A percentile compares a stretch with the other conserved stretches of the same genome.
phyloP scores from a whole-genome alignment of 176 grass and related monocot genomes.

The Phyllostachys edulis region DNA sequence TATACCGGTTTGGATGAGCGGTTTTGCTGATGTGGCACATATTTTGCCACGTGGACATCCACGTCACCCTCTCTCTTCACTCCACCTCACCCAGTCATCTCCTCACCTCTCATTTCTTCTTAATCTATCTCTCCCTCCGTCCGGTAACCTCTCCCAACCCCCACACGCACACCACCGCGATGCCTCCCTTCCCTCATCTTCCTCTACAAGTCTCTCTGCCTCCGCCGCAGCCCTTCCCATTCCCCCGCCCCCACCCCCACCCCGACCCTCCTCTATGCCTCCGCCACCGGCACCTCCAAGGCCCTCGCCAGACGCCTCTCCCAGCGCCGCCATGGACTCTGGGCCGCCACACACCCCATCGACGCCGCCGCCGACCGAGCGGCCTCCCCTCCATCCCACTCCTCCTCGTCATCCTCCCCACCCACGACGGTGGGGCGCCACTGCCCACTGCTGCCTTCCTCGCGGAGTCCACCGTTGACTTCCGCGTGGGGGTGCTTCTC shows the following conservation, averaged over 20 bases:
- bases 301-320: conserved; percentile 58
- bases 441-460: conserved; percentile 56
- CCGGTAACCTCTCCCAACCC: too few species aligned
- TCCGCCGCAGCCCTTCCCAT: conserved; percentile 32
- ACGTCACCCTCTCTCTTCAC: too few species aligned
- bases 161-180: too few species aligned
- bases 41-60: too few species aligned
- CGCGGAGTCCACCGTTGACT: too few species aligned
- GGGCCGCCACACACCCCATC: conserved; percentile 37
- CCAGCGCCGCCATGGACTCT: conserved; percentile 11
- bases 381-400: conserved; percentile 59
- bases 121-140: too few species aligned
- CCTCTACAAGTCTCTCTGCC: conserved; percentile 64
- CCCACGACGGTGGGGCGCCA: conserved; percentile 67
- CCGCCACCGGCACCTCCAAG: conserved; percentile 61
- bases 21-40: too few species aligned
- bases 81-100: too few species aligned
- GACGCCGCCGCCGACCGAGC: conserved; percentile 56
- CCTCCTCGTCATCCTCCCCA: conserved; percentile 63
- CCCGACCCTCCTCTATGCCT: conserved; percentile 52
- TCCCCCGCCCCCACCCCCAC: not conserved
- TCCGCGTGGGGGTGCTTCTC: too few species aligned
- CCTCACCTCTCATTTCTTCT: too few species aligned
- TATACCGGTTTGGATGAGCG: too few species aligned
- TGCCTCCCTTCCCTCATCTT: conserved; percentile 47